These are phyloP conservation scores for Erysimum cheiranthoides DNA, from an alignment of 345 rosid species.

Conservation along the genomic window DNA sequence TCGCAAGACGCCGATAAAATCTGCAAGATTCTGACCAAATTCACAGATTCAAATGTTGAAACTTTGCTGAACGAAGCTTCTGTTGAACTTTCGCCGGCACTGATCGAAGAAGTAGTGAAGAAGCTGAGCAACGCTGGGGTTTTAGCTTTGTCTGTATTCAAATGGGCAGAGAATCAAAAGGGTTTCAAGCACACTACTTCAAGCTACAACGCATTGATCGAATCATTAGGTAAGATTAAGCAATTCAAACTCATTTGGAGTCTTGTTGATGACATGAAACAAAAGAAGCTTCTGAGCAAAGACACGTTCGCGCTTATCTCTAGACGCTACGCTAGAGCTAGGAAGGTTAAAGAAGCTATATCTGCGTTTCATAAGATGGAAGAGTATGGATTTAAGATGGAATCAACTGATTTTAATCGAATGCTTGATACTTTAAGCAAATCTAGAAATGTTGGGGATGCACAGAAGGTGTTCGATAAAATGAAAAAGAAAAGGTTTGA, in stretches of 20 bases:
- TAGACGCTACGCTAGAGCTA: constrained; percentile 74
- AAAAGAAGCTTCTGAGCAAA: constrained; percentile 60
- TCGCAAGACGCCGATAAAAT: constrained; percentile 56
- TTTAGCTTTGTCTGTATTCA: constrained; percentile 70
- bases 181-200: constrained; percentile 62
- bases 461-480: constrained; percentile 86
- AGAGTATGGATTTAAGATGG: constrained; percentile 66
- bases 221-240: constrained; percentile 82
- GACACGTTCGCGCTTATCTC: constrained; percentile 78
- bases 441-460: constrained; percentile 70
- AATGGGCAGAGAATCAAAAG: constrained; percentile 77
- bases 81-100: constrained; percentile 54
- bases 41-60: constrained; percentile 41
- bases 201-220: constrained; percentile 76
- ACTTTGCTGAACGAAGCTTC: constrained; percentile 54
- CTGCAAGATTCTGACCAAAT: constrained; percentile 55
- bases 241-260: constrained; percentile 74
- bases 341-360: constrained; percentile 75
- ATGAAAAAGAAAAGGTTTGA: constrained; percentile 68
- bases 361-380: constrained; percentile 76
- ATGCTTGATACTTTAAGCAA: constrained; percentile 68
- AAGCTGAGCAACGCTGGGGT: constrained; percentile 80
- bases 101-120: constrained; percentile 65
- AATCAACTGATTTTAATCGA: constrained; percentile 65
- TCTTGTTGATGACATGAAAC: constrained; percentile 72